Evolutionary conservation across 805 yeast species (phyloP).

Genomic region (Cyberlindnera xylosilytica): DNA sequence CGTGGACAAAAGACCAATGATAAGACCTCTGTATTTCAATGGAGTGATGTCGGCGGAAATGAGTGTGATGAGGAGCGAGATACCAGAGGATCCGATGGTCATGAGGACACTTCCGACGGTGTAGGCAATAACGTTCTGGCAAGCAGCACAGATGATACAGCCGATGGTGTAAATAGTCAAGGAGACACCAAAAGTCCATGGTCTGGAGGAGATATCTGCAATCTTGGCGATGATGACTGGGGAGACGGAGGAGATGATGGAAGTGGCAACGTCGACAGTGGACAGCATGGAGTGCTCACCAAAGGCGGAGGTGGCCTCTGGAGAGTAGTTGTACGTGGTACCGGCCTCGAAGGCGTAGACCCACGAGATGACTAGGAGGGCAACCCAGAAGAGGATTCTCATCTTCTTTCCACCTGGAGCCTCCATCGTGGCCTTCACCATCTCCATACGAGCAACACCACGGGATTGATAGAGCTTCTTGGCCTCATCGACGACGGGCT

Average conservation of each 20-base stretch:
- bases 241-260: conserved; percentile 37
- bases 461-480: conserved; percentile 21
- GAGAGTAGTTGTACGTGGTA: conserved; percentile 33
- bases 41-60: conserved; percentile 37
- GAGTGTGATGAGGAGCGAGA: conserved; percentile 33
- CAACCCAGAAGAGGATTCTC: conserved; percentile 16
- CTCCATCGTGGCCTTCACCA: conserved; percentile 22
- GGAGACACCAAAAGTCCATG: conserved; percentile 34
- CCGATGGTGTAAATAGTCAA: conserved; percentile 35
- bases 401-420: conserved; percentile 15
- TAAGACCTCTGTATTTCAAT: conserved; percentile 37
- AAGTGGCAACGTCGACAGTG: conserved; percentile 36
- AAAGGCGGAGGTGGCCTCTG: conserved; percentile 40
- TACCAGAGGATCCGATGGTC: conserved; percentile 37
- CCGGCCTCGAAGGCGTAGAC: conserved; percentile 28
- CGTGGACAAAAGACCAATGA: conserved; percentile 33
- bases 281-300: conserved; percentile 38
- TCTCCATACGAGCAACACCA: conserved; percentile 24
- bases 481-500: neutral
- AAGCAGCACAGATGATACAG: conserved; percentile 34
- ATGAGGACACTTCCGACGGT: conserved; percentile 36
- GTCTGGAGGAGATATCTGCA: conserved; percentile 39
- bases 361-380: conserved; percentile 17
- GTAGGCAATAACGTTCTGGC: conserved; percentile 34
- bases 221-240: conserved; percentile 40